Conservation (phyloP, 305 asterid species). For the Nicotiana rustica region DNA sequence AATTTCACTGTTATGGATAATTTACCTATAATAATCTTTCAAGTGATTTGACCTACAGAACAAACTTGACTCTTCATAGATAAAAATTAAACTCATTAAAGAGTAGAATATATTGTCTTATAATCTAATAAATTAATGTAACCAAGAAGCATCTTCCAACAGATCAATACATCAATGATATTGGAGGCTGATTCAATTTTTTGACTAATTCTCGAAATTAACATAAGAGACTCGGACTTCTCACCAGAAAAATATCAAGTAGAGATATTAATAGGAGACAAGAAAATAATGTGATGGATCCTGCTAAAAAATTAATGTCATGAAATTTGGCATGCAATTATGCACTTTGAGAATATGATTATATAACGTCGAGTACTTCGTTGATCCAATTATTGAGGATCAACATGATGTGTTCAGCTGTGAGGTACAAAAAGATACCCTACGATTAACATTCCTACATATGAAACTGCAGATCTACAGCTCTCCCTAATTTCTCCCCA, state of each 20-base stretch:
- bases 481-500: slow-evolving; percentile 24
- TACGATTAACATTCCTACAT: neutral
- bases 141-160: neutral
- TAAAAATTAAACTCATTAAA: neutral
- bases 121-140: neutral
- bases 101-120: neutral
- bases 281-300: neutral
- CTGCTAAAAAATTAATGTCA: neutral
- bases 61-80: neutral
- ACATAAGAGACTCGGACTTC: neutral
- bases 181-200: neutral
- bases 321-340: neutral
- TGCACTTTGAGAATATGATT: neutral
- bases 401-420: slow-evolving; percentile 1
- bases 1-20: neutral
- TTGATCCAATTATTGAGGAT: slow-evolving; percentile 18
- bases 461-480: neutral
- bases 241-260: neutral
- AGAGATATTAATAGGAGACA: neutral
- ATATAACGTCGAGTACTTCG: neutral
- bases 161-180: too few relatives aligned
- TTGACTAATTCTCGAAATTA: neutral
- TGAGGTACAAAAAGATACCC: neutral
- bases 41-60: too few relatives aligned
- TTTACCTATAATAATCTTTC: neutral